A percentile compares a stretch with the other conserved stretches of the same genome.
These are phyloP conservation scores for Zygoascus sp. DNA, from an alignment of 1,139 yeast genomes.

Conservation along the genomic window DNA sequence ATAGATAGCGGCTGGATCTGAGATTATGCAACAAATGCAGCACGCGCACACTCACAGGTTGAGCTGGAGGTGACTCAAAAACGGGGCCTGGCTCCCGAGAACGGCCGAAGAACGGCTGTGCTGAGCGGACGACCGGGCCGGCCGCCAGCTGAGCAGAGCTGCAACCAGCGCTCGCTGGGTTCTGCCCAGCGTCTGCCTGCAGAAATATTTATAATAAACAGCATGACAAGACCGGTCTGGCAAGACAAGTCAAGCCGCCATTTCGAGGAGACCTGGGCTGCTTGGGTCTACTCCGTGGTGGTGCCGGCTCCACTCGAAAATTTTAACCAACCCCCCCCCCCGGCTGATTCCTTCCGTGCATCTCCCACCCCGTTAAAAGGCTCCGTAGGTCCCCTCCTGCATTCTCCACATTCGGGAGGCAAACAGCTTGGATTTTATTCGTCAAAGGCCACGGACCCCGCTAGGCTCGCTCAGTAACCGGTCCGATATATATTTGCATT, in stretches of 20 bases:
- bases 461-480: too few relatives aligned
- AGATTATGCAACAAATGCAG: too few relatives aligned
- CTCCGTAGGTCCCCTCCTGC: neutral
- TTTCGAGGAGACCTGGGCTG: too few relatives aligned
- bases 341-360: neutral
- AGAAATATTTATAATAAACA: too few relatives aligned
- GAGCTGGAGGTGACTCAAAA: neutral
- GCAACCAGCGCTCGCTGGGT: too few relatives aligned
- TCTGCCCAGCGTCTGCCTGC: too few relatives aligned
- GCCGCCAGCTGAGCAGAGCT: too few relatives aligned
- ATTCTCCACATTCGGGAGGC: neutral
- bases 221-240: neutral
- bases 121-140: neutral
- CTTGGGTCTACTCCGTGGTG: neutral
- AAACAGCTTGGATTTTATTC: neutral
- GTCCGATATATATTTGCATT: too few relatives aligned
- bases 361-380: neutral
- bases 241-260: too few relatives aligned
- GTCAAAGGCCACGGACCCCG: too few relatives aligned
- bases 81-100: neutral
- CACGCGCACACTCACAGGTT: neutral
- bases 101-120: constrained; percentile 2
- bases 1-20: too few relatives aligned
- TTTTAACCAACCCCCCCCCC: too few relatives aligned
- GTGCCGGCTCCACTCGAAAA: neutral